Evolutionary conservation across 208 protist genomes (phyloP).

Genomic region (Crithidia fasciculata): DNA sequence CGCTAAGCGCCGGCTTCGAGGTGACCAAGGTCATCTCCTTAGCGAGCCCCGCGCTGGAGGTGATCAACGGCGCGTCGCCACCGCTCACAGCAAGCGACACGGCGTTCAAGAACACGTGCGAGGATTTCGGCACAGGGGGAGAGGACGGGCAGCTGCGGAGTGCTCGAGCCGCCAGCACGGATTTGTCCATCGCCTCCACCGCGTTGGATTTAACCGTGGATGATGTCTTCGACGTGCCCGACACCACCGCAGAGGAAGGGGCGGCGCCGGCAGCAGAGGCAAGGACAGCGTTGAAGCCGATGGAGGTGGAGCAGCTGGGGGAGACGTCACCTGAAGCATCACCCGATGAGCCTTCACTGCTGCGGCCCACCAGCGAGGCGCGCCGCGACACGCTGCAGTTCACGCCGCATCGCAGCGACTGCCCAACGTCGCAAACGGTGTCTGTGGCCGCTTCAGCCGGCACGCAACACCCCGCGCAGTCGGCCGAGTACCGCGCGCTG

Average conservation of each 20-base stretch:
- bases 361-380: neutral
- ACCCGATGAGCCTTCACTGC: neutral
- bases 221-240: neutral
- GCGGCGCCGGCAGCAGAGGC: neutral
- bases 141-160: neutral
- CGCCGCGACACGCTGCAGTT: neutral
- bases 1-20: neutral
- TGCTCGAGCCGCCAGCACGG: neutral
- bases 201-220: neutral
- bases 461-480: neutral
- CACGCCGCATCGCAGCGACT: too few relatives aligned
- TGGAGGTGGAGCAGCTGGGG: neutral
- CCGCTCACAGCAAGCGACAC: too few relatives aligned
- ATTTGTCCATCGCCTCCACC: neutral
- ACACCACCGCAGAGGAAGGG: too few relatives aligned
- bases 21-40: neutral
- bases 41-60: neutral
- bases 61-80: neutral
- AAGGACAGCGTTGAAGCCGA: neutral
- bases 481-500: neutral
- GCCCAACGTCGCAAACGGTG: neutral
- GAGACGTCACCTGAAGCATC: neutral
- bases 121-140: neutral
- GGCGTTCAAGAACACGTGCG: neutral
- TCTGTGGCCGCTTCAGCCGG: too few relatives aligned